Evolutionary conservation across 345 rosid species (phyloP).

Genomic region (Geranium rotundifolium): DNA sequence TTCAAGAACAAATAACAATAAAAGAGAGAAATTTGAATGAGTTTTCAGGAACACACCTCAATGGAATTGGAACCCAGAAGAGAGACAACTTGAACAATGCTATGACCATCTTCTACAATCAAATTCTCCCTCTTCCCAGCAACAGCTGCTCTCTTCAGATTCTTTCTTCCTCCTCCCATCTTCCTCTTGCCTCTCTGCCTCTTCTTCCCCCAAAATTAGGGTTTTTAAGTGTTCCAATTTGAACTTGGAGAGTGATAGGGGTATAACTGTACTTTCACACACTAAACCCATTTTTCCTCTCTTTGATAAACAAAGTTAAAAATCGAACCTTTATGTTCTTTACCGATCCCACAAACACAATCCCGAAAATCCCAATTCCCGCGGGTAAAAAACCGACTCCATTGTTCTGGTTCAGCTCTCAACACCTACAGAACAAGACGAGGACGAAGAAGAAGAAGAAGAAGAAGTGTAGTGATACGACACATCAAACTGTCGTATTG

Average conservation of each 20-base stretch:
- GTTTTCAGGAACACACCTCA: slow-evolving; percentile 36
- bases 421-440: too few relatives aligned
- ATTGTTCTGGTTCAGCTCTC: not conserved
- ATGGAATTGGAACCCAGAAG: slow-evolving; percentile 84
- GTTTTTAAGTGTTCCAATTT: not conserved
- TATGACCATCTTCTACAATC: slow-evolving; percentile 53
- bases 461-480: too few relatives aligned
- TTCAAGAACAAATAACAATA: too few relatives aligned
- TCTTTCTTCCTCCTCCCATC: slow-evolving; percentile 84
- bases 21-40: not conserved
- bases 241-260: not conserved
- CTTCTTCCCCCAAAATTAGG: not conserved
- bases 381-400: not conserved
- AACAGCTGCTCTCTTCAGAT: slow-evolving; percentile 54
- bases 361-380: not conserved
- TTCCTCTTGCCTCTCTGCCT: not conserved
- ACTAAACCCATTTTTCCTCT: not conserved
- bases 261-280: not conserved
- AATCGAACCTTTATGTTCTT: too few relatives aligned
- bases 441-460: too few relatives aligned
- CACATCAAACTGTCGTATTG: too few relatives aligned
- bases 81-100: slow-evolving; percentile 65
- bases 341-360: not conserved
- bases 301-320: too few relatives aligned
- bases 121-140: slow-evolving; percentile 33